Conservation (phyloP, 2,329 filamentous ascomycete genomes). For the Arthroderma sp. region DNA sequence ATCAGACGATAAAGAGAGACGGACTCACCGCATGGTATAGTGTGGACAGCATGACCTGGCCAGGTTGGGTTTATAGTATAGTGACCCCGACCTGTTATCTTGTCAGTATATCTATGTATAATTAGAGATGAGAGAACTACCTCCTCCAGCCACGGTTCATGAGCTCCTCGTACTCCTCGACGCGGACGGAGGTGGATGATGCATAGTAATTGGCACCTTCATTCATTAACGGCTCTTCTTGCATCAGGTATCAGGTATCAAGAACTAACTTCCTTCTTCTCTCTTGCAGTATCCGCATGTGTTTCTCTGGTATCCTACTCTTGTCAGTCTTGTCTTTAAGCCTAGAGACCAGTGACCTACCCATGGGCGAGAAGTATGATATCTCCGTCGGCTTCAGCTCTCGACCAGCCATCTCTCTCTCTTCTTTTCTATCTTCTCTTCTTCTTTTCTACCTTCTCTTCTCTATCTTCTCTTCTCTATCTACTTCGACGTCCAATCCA, state of each 20-base stretch:
- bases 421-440: not conserved
- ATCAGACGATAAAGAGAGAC: not conserved
- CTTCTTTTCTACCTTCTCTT: not conserved
- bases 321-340: not conserved
- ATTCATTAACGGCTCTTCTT: not conserved
- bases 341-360: not conserved
- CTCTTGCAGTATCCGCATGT: slow-evolving; percentile 40
- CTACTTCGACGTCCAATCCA: not conserved
- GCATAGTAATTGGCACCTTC: slow-evolving; percentile 38
- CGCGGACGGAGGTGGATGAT: slow-evolving; percentile 33
- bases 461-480: not conserved
- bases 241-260: slow-evolving; percentile 17
- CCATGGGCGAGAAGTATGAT: slow-evolving; percentile 5
- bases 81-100: slow-evolving; percentile 36
- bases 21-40: slow-evolving; percentile 41
- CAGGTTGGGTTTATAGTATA: slow-evolving; percentile 46
- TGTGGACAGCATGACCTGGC: slow-evolving; percentile 79
- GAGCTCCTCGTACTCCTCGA: slow-evolving; percentile 37
- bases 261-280: slow-evolving; percentile 33
- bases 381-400: slow-evolving; percentile 2
- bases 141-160: slow-evolving; percentile 40
- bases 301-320: slow-evolving; percentile 36
- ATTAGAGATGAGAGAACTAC: no score
- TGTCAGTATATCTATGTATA: no score
- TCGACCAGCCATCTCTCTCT: not conserved